Evolutionary conservation across 129 eudicot genomes (phyloP), one percentile per base, ranked within the genome.

Genomic region (Flaveria robusta): DNA sequence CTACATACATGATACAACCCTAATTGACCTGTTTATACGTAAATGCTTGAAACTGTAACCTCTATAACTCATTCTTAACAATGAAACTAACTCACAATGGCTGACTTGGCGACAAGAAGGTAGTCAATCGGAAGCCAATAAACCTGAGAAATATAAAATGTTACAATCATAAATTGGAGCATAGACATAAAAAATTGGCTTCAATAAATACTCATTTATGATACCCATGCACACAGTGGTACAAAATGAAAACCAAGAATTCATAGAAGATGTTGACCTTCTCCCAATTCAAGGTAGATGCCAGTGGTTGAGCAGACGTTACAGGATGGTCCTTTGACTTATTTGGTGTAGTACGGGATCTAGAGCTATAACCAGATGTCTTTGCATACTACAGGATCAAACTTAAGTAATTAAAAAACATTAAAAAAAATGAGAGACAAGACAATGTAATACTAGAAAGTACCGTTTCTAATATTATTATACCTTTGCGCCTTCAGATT

Each of bases 51-150:
- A 63, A 63, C 20, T 63, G 68, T 9, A 9, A 31, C 68, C 45
- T 63, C 22, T 63, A 29, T 34, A 7, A 31, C 2, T 43, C 27
- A 41, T 70, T 14, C 59, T 23, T 26, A 20, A 67, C 27, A 79
- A 13, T 2, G 18, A 72, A 72, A 65, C 9, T 26, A 73, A 90
- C 98, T 88, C 80, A 93, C 98, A 76, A 88, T 87, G 22, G 98
- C 96, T 16, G 98, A 86, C 70, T 88, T 93, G 9, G 98, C 95
- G 41, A 90, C 89, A 65, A 77, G 65, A 78, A 93, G 98, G 83
- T 93, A 93, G 82, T 93, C 96, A 50, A 90, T 85, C 58, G 80
- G 72, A 71, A 93, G 91, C 98, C 98, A 93, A 81, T 90, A 93
- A 76, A 93, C 98, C 98, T 93, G 70, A 71, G 13, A 66, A 75